Evolutionary conservation across 176 grass and related monocot species (phyloP).

Genomic region (Carex pumila): DNA sequence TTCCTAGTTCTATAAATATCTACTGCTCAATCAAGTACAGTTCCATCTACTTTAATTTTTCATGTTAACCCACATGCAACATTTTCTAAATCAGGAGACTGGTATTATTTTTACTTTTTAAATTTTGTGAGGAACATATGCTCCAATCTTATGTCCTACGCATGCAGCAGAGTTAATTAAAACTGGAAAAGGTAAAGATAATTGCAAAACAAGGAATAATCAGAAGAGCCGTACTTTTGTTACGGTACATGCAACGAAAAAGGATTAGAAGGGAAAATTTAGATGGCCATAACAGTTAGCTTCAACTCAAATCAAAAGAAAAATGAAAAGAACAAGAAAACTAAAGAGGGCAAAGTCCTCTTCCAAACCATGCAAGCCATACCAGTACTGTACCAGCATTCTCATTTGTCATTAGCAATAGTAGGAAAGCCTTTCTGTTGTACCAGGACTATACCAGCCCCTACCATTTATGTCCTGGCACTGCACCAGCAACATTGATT

Average conservation of each 20-base stretch:
- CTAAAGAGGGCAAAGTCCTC: neutral
- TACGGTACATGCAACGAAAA: neutral
- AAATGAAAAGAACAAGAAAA: neutral
- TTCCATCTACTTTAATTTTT: neutral
- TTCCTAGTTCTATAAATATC: neutral
- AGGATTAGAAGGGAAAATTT: neutral
- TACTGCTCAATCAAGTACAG: neutral
- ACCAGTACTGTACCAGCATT: neutral
- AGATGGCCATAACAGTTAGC: neutral
- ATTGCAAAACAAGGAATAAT: neutral
- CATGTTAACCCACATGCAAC: neutral
- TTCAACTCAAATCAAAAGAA: neutral
- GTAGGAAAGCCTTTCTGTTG: neutral
- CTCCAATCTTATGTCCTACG: neutral
- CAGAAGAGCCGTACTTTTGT: neutral
- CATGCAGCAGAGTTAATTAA: neutral
- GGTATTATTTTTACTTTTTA: neutral
- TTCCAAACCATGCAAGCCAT: neutral
- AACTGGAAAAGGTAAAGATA: neutral
- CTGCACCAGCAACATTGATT: neutral
- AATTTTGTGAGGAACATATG: neutral
- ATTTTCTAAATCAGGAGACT: neutral
- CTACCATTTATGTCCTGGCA: neutral
- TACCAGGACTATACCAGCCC: neutral
- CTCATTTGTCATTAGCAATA: neutral